A percentile compares a stretch with the other conserved stretches of the same genome.
phyloP scores from a whole-genome alignment of 768 basidiomycete species.

The Kwoniella dendrophila region DNA sequence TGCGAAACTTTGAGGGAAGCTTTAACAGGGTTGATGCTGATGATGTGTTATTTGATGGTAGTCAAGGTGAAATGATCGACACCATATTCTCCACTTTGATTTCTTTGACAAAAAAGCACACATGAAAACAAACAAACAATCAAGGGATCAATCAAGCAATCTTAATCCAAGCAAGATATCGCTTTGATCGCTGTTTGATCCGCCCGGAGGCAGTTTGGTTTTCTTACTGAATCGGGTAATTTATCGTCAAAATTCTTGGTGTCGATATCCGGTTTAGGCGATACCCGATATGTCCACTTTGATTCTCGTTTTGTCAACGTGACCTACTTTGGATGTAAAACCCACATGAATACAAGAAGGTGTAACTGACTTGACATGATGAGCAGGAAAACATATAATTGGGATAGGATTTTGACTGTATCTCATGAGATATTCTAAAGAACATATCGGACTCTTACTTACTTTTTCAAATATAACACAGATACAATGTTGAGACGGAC shows the following conservation, averaged over 20 bases:
- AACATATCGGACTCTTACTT: too few species aligned
- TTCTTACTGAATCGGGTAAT: not conserved
- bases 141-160: not conserved
- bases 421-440: too few species aligned
- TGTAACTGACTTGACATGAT: too few species aligned
- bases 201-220: not conserved
- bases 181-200: slow-evolving; percentile 4
- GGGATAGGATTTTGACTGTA: too few species aligned
- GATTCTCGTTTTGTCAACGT: too few species aligned
- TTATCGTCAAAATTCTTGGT: not conserved
- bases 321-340: slow-evolving; percentile 5
- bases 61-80: slow-evolving; percentile 3
- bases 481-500: slow-evolving; percentile 1
- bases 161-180: not conserved
- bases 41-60: not conserved
- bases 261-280: not conserved
- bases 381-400: too few species aligned
- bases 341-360: too few species aligned
- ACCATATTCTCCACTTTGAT: not conserved
- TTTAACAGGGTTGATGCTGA: not conserved
- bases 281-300: slow-evolving; percentile 8
- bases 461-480: not conserved
- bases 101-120: not conserved
- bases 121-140: not conserved
- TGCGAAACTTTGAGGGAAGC: not conserved